Conservation (phyloP, 148 eudicot genomes). For the Rhododendron williamsianum region DNA sequence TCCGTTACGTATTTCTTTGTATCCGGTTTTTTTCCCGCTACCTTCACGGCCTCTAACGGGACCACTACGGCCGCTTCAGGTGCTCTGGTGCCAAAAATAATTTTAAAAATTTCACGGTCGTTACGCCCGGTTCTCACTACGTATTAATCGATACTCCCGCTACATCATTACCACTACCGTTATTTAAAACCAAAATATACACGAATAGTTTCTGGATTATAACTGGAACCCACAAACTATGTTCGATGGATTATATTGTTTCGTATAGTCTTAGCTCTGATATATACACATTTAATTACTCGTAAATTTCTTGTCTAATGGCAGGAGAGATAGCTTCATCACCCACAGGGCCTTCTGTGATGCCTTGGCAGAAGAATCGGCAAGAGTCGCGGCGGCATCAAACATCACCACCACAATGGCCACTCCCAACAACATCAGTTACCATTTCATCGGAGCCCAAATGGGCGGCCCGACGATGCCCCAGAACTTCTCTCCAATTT, state of each 20-base stretch:
- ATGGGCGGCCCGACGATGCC: slow-evolving; percentile 32
- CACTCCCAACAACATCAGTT: slow-evolving; percentile 31
- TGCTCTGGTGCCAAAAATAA: background rate
- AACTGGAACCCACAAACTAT: background rate
- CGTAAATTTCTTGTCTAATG: background rate
- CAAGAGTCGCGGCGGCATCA: slow-evolving; percentile 66
- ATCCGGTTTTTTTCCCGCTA: too few relatives aligned
- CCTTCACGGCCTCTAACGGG: too few relatives aligned
- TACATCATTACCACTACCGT: background rate
- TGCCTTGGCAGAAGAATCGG: slow-evolving; percentile 90
- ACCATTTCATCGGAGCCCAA: slow-evolving; percentile 45
- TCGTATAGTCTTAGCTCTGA: background rate
- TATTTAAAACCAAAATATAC: too few relatives aligned
- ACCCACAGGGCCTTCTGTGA: slow-evolving; percentile 95
- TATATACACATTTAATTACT: background rate
- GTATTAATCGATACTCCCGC: background rate
- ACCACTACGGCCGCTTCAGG: background rate
- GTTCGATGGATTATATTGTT: background rate
- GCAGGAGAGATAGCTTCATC: slow-evolving; percentile 92
- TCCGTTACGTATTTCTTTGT: too few relatives aligned
- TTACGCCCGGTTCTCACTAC: background rate
- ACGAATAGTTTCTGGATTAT: background rate
- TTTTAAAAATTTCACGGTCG: too few relatives aligned
- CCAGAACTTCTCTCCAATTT: slow-evolving; percentile 53
- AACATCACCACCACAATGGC: slow-evolving; percentile 33